Percentiles rank a stretch among this genome's conserved stretches.
phyloP scores from a whole-genome alignment of 2,329 filamentous ascomycete genomes.

The Colletotrichum theobromicola region DNA sequence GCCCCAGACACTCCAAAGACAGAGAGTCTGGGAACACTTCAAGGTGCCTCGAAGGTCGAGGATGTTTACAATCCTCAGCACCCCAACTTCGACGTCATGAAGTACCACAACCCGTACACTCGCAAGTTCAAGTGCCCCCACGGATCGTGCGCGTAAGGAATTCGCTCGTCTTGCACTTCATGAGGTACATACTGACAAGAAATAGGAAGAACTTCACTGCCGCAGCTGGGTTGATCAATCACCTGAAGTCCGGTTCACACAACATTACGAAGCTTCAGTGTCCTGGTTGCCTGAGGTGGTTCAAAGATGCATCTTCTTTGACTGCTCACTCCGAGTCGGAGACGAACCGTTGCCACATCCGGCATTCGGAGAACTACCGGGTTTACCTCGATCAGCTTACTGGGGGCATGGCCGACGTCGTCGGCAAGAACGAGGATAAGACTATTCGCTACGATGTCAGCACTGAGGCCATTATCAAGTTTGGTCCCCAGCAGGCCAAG shows the following conservation, averaged over 20 bases:
- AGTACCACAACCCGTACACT: slow-evolving; percentile 49
- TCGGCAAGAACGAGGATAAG: slow-evolving; percentile 35
- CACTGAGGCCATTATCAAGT: slow-evolving; percentile 20
- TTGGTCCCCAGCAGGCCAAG: background rate
- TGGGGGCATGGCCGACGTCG: slow-evolving; percentile 39
- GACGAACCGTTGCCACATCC: slow-evolving; percentile 46
- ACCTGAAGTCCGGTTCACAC: slow-evolving; percentile 52
- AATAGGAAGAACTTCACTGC: slow-evolving; percentile 46
- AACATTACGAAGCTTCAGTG: slow-evolving; percentile 41
- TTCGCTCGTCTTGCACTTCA: background rate
- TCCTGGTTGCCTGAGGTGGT: slow-evolving; percentile 48
- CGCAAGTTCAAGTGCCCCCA: slow-evolving; percentile 60
- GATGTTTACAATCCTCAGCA: slow-evolving; percentile 50
- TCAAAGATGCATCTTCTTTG: slow-evolving; percentile 46
- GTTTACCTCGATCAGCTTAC: slow-evolving; percentile 44
- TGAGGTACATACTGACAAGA: slow-evolving; percentile 11
- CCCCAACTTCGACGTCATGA: slow-evolving; percentile 49
- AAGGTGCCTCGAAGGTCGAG: slow-evolving; percentile 12
- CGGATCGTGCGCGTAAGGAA: slow-evolving; percentile 52
- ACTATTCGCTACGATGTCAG: slow-evolving; percentile 37
- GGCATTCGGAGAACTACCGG: slow-evolving; percentile 42
- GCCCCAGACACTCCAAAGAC: background rate
- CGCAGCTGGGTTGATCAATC: slow-evolving; percentile 36
- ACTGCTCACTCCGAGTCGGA: slow-evolving; percentile 54
- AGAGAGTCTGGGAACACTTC: background rate